Evolutionary conservation across 2,329 filamentous ascomycete species (phyloP).

Genomic region (Penicillium fuscoglaucum): DNA sequence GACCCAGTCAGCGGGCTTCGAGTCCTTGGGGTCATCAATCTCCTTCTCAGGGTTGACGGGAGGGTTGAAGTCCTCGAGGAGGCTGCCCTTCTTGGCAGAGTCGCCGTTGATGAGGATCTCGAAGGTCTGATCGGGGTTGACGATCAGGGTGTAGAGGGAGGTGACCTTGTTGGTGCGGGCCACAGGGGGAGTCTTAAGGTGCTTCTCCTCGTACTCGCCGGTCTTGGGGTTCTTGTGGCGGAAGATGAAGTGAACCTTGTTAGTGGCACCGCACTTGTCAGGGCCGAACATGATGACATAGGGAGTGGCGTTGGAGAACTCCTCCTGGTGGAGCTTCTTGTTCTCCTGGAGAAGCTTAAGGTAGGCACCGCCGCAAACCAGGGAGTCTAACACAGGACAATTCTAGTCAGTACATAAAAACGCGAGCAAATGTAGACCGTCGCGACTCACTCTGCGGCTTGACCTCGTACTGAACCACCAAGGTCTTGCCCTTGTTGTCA

Average conservation of each 20-base stretch:
- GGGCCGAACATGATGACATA: conserved; percentile 99
- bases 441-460: conserved; percentile 86
- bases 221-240: conserved; percentile 99
- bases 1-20: conserved; percentile 94
- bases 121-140: conserved; percentile 95
- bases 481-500: conserved; percentile 93
- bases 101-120: conserved; percentile 90
- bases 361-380: conserved; percentile 98
- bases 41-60: conserved; percentile 92
- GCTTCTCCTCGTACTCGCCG: conserved; percentile 99
- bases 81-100: conserved; percentile 81
- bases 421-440: background rate
- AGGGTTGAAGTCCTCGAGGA: conserved; percentile 90
- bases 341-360: conserved; percentile 98
- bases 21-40: conserved; percentile 92
- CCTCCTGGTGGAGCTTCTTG: conserved; percentile 92
- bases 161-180: conserved; percentile 89
- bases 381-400: conserved; percentile 65
- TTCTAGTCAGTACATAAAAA: background rate
- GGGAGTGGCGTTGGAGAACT: conserved; percentile 95
- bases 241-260: conserved; percentile 98
- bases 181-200: conserved; percentile 78
- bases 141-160: conserved; percentile 93
- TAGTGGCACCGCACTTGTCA: conserved; percentile 98
- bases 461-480: conserved; percentile 98